phyloP scores from a whole-genome alignment of 768 basidiomycete species.

The Asterophora lycoperdoides region DNA sequence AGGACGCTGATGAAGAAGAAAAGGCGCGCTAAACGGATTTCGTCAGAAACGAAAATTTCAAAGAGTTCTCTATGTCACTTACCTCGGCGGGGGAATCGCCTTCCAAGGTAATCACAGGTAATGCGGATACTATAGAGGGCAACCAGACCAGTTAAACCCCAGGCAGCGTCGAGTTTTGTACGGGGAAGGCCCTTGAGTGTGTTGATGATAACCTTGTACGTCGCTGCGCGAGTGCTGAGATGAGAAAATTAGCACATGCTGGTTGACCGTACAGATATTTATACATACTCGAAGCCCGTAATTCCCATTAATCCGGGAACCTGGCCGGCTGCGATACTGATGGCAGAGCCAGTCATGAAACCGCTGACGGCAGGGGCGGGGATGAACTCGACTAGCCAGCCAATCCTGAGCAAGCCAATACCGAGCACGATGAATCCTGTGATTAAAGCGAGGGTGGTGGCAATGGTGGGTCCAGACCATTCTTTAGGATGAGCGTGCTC shows the following conservation, averaged over 20 bases:
- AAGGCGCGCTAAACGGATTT: slow-evolving; percentile 43
- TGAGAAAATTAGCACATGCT: slow-evolving; percentile 27
- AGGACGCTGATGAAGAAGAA: slow-evolving; percentile 79
- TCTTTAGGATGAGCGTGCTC: slow-evolving; percentile 45
- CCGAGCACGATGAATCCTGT: slow-evolving; percentile 89
- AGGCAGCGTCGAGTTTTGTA: slow-evolving; percentile 80
- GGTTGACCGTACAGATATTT: neutral
- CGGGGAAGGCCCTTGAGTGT: slow-evolving; percentile 77
- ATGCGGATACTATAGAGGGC: slow-evolving; percentile 67
- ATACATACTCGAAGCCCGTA: slow-evolving; percentile 70
- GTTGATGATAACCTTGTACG: slow-evolving; percentile 89
- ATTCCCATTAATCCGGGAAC: slow-evolving; percentile 89
- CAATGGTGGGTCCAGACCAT: slow-evolving; percentile 73
- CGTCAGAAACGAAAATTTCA: neutral
- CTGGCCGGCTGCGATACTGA: slow-evolving; percentile 86
- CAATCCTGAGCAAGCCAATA: slow-evolving; percentile 84
- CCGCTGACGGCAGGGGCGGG: slow-evolving; percentile 80
- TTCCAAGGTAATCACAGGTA: slow-evolving; percentile 43
- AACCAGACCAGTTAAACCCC: slow-evolving; percentile 75
- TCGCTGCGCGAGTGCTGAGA: slow-evolving; percentile 74
- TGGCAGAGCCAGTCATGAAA: slow-evolving; percentile 98
- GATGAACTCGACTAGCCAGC: slow-evolving; percentile 96
- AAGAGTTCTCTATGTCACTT: slow-evolving; percentile 16
- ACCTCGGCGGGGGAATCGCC: slow-evolving; percentile 62
- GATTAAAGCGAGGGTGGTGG: slow-evolving; percentile 78